Conservation (phyloP, 345 rosid species). For the Cardamine occulta region DNA sequence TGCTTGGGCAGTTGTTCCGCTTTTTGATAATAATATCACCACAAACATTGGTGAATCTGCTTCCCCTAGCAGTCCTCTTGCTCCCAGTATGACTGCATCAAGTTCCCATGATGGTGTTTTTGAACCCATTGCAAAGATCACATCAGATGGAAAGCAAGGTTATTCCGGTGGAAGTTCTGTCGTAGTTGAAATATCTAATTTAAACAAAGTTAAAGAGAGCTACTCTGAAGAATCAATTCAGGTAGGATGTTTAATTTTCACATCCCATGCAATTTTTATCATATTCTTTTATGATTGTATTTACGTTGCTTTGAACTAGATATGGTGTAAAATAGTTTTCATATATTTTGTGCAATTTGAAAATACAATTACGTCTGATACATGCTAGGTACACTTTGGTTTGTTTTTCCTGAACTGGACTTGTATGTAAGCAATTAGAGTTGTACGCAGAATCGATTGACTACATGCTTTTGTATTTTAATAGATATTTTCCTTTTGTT, state of each 20-base stretch:
- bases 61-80: conserved; percentile 98
- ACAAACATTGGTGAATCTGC: conserved; percentile 80
- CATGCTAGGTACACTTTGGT: conserved; percentile 32
- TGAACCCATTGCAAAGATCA: conserved; percentile 84
- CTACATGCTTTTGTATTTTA: background rate
- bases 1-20: conserved; percentile 97
- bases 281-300: conserved; percentile 11
- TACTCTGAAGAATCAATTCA: conserved; percentile 93
- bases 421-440: conserved; percentile 18
- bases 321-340: conserved; percentile 2
- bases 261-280: background rate
- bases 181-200: conserved; percentile 91
- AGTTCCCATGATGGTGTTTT: conserved; percentile 78
- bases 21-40: conserved; percentile 84
- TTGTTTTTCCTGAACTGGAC: conserved; percentile 21
- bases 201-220: conserved; percentile 95
- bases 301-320: conserved; percentile 25
- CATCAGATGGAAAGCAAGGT: conserved; percentile 85
- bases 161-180: conserved; percentile 81
- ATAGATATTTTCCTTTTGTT: background rate
- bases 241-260: conserved; percentile 51
- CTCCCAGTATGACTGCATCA: conserved; percentile 84
- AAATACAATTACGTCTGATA: background rate
- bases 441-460: conserved; percentile 12
- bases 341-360: conserved; percentile 5